Percentiles rank a stretch among this genome's conserved stretches.
Conservation (phyloP, 2,329 filamentous ascomycete genomes). For the Aspergillus bombycis region DNA sequence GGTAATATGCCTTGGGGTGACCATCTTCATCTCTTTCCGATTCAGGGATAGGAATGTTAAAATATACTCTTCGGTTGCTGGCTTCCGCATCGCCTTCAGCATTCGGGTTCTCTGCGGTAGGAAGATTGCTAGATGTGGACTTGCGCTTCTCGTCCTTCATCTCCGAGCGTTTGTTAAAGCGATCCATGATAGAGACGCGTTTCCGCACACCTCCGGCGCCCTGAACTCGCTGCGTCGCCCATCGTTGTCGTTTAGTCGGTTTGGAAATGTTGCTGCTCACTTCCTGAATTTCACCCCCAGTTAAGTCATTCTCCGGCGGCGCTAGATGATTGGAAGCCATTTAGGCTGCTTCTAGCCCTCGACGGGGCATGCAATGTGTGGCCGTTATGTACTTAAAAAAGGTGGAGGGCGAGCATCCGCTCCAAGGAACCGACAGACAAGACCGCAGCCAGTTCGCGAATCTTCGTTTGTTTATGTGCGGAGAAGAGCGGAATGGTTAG, state of each 20-base stretch:
- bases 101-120: constrained; percentile 29
- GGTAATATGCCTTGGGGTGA: constrained; percentile 68
- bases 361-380: constrained; percentile 31
- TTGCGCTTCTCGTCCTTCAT: constrained; percentile 71
- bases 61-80: constrained; percentile 57
- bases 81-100: constrained; percentile 47
- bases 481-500: not conserved
- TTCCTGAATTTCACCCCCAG: constrained; percentile 32
- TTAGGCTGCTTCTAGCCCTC: constrained; percentile 31
- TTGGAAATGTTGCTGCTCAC: constrained; percentile 56
- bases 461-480: constrained; percentile 8
- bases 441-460: constrained; percentile 26
- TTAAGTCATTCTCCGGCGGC: constrained; percentile 29
- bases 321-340: constrained; percentile 46
- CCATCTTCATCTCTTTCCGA: constrained; percentile 81
- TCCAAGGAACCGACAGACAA: constrained; percentile 29
- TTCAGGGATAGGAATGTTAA: constrained; percentile 80
- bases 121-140: constrained; percentile 47
- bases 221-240: constrained; percentile 89
- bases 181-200: constrained; percentile 78
- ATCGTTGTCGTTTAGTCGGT: constrained; percentile 79
- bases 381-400: constrained; percentile 16
- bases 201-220: constrained; percentile 76
- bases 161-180: constrained; percentile 65
- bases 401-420: constrained; percentile 31